Conservation (phyloP, 495 filamentous ascomycete species). For the Penicillium parvum region DNA sequence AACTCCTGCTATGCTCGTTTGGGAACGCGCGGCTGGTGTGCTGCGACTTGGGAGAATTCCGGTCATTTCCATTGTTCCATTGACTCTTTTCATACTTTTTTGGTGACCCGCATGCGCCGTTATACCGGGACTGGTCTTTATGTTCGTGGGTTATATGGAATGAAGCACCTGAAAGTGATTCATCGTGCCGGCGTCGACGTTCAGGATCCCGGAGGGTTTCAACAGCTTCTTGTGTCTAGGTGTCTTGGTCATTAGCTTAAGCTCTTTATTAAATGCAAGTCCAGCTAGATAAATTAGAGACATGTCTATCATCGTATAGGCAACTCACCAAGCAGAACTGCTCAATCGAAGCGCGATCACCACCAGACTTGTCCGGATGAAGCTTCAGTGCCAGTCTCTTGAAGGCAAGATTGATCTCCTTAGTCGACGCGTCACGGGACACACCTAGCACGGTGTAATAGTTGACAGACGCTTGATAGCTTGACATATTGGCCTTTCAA, state of each 20-base stretch:
- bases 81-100: no score
- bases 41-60: no score
- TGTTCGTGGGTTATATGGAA: no score
- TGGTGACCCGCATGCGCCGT: no score
- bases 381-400: conserved; percentile 49
- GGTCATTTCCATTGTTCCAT: no score
- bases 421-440: conserved; percentile 23
- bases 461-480: conserved; percentile 9
- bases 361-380: conserved; percentile 60
- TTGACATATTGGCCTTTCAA: conserved; percentile 6
- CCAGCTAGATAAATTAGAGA: background rate
- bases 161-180: no score
- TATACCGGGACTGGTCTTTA: no score
- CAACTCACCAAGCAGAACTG: conserved; percentile 40
- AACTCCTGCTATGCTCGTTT: no score
- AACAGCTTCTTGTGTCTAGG: conserved; percentile 36
- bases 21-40: no score
- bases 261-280: background rate
- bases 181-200: conserved; percentile 27
- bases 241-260: background rate
- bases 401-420: conserved; percentile 43
- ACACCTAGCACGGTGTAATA: conserved; percentile 40
- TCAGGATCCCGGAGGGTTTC: conserved; percentile 35
- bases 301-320: background rate
- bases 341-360: conserved; percentile 32